A percentile compares a stretch with the other conserved stretches of the same genome.
phyloP scores from a whole-genome alignment of 306 rosid species.

The Gastrolobium villosum region DNA sequence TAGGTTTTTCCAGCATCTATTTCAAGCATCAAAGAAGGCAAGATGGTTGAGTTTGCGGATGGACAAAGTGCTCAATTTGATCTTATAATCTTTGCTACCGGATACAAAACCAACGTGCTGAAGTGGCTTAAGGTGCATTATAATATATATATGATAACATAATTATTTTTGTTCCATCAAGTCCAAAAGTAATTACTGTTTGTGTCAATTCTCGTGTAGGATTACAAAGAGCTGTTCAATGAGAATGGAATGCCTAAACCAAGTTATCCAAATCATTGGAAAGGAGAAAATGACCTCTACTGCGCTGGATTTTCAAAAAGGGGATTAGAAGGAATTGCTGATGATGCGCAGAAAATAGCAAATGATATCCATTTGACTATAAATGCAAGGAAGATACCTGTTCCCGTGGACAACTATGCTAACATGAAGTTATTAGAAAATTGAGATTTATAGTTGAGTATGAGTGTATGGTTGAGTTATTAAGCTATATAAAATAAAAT shows the following conservation, averaged over 20 bases:
- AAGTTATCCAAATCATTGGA: constrained; percentile 67
- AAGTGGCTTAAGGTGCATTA: constrained; percentile 72
- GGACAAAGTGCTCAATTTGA: constrained; percentile 54
- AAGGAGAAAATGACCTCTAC: constrained; percentile 58
- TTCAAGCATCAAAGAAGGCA: constrained; percentile 41
- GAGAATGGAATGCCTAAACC: constrained; percentile 70
- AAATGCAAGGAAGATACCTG: not conserved
- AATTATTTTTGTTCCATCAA: not conserved
- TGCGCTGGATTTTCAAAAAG: constrained; percentile 64
- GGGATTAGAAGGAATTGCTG: constrained; percentile 62
- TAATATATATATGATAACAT: not conserved
- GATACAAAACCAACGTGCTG: constrained; percentile 64
- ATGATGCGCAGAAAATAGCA: constrained; percentile 61
- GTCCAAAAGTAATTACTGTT: not conserved
- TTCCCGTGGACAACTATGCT: no score
- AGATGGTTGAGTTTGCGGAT: constrained; percentile 51
- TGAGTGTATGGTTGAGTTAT: no score
- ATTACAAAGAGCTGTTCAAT: constrained; percentile 56
- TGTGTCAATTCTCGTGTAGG: constrained; percentile 46
- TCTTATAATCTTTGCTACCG: constrained; percentile 76
- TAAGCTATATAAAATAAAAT: no score
- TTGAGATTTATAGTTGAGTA: not conserved
- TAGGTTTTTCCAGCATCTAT: constrained; percentile 60
- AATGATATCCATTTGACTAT: constrained; percentile 44
- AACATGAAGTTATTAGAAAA: not conserved